A percentile compares a stretch with the other conserved stretches of the same genome.
phyloP scores from a whole-genome alignment of 148 eudicot species.

The Vaccinium vitisidaea region DNA sequence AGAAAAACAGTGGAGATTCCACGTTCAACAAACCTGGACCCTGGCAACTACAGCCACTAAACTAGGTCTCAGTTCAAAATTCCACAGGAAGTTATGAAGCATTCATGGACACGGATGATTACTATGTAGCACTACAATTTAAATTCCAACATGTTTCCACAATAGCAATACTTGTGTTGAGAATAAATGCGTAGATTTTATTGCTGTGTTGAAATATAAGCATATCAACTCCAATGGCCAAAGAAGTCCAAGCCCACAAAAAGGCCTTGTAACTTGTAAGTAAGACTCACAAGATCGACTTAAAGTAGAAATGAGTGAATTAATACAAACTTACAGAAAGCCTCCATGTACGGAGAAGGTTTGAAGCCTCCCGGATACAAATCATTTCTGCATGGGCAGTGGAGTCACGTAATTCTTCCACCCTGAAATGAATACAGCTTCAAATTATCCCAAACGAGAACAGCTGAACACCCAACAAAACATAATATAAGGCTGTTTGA shows the following conservation, averaged over 20 bases:
- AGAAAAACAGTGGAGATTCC: not conserved
- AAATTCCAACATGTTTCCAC: not conserved
- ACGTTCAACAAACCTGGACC: not conserved
- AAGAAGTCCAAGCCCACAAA: not conserved
- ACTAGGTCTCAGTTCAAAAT: not conserved
- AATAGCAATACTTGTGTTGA: not conserved
- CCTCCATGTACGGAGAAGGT: constrained; percentile 73
- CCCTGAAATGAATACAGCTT: constrained; percentile 43
- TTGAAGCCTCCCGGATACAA: constrained; percentile 88
- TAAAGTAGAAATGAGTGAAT: not conserved
- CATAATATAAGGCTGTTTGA: not conserved
- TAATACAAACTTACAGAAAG: constrained; percentile 54
- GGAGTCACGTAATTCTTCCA: constrained; percentile 87
- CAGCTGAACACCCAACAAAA: not conserved
- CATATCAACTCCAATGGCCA: not conserved
- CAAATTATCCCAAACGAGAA: not conserved
- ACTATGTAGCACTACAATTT: not conserved
- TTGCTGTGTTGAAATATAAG: not conserved
- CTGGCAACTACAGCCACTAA: not conserved
- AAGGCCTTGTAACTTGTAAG: too few species aligned
- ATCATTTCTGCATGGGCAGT: constrained; percentile 98
- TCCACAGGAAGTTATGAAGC: not conserved
- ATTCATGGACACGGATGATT: not conserved
- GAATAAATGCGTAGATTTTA: not conserved
- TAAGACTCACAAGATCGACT: not conserved